phyloP scores from a whole-genome alignment of 305 asterid species.

The Fraxinus latifolia region DNA sequence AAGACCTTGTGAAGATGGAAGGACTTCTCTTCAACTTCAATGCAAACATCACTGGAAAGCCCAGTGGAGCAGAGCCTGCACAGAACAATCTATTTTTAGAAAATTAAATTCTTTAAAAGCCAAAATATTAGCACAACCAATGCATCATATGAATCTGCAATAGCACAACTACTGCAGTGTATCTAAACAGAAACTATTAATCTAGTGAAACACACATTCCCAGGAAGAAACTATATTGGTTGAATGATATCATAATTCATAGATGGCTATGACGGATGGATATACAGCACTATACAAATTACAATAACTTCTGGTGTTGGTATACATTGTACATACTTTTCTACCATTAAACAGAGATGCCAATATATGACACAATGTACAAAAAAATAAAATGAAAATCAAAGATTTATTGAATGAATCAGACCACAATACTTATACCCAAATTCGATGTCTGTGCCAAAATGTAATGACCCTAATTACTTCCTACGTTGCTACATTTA shows the following conservation, averaged over 20 bases:
- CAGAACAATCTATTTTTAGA: background rate
- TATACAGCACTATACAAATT: background rate
- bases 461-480: background rate
- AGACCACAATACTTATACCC: background rate
- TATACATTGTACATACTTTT: background rate
- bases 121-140: background rate
- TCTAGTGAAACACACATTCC: background rate
- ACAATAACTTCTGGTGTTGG: background rate
- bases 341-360: background rate
- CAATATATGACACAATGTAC: background rate
- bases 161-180: background rate
- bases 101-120: background rate
- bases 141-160: background rate
- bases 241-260: background rate
- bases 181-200: background rate
- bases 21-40: conserved; percentile 41
- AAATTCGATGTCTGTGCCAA: background rate
- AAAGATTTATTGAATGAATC: background rate
- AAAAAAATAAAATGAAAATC: background rate
- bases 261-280: background rate
- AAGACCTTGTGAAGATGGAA: conserved; percentile 62
- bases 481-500: background rate
- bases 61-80: conserved; percentile 53
- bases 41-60: conserved; percentile 47
- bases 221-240: background rate